Conservation (phyloP, 768 basidiomycete genomes). For the Mrakia frigida region DNA sequence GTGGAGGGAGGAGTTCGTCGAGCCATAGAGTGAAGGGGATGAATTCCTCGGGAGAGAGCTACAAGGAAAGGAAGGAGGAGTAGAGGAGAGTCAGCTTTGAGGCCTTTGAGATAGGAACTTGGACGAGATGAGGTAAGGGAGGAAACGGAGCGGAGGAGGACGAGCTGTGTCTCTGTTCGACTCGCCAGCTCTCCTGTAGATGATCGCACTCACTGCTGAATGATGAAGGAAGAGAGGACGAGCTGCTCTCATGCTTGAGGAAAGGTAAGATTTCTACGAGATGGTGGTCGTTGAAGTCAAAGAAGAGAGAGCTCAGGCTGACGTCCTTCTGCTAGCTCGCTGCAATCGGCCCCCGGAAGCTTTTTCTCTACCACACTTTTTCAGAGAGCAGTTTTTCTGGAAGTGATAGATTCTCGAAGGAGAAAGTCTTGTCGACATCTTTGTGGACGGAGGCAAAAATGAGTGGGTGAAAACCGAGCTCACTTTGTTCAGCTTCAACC, state of each 20-base stretch:
- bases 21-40: not conserved
- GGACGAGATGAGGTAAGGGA: not conserved
- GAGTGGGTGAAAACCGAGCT: not conserved
- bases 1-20: slow-evolving; percentile 8
- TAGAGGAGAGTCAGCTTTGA: too few relatives aligned
- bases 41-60: slow-evolving; percentile 17
- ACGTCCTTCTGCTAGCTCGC: not conserved
- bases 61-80: too few relatives aligned
- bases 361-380: too few relatives aligned
- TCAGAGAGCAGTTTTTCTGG: too few relatives aligned
- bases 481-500: not conserved
- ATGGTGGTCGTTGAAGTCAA: not conserved
- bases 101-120: not conserved
- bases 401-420: too few relatives aligned
- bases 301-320: not conserved
- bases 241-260: not conserved
- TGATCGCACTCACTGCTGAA: not conserved
- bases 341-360: not conserved
- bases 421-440: too few relatives aligned
- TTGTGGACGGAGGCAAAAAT: too few relatives aligned
- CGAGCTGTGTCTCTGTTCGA: not conserved
- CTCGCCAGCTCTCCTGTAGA: not conserved
- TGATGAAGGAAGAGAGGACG: slow-evolving; percentile 9
- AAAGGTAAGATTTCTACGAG: not conserved
- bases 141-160: not conserved